Base-by-base conservation (phyloP, 306 rosid species). In the Astragalus glycyphyllos region DNA sequence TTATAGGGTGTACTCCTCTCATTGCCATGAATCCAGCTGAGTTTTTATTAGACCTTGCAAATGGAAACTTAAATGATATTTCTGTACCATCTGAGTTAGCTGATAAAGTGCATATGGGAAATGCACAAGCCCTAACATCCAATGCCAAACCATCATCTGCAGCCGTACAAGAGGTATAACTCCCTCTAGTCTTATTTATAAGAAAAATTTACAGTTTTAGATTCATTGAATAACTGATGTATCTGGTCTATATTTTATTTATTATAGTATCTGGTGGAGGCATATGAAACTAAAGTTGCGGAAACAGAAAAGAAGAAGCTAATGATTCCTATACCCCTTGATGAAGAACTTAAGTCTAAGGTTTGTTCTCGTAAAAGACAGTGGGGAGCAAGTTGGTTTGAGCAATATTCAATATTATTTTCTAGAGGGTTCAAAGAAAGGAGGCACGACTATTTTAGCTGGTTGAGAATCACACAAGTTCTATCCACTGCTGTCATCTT, bases 11-110 rank as follows among this genome's bases (percentile, higher is more conserved):
- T 55, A 81, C 86, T 11, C 97, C 99, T 68, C 89, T 95, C 14
- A 89, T 95, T 68, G 75, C 99, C 77, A 95, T 91, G 99, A 95
- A 95, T 71, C 99, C 99, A 2, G 97, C 97, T 16, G 99, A 95
- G 77, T 95, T 89, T 82, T 77, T 95, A 81, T 75, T 95, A 10
- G 99, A 95, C 86, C 96, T 95, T 67, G 96, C 99, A 29, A 95
- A 95, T 56, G 99, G 99, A 66, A 95, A 91, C 77, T 46, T 87
- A 41, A 84, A 73, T 16, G 99, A 91, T 68, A 92, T 89, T 65
- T 91, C 97, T 71, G 82, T 95, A 31, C 97, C 99, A 14, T 91
- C 97, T 13, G 99, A 95, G 72, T 79, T 95, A 58, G 87, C 85
- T 72, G 99, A 95, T 65, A 87, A 73, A 69, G 96, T 95, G 55